Conservation (phyloP, 345 rosid species). For the Eucalyptus pumila region DNA sequence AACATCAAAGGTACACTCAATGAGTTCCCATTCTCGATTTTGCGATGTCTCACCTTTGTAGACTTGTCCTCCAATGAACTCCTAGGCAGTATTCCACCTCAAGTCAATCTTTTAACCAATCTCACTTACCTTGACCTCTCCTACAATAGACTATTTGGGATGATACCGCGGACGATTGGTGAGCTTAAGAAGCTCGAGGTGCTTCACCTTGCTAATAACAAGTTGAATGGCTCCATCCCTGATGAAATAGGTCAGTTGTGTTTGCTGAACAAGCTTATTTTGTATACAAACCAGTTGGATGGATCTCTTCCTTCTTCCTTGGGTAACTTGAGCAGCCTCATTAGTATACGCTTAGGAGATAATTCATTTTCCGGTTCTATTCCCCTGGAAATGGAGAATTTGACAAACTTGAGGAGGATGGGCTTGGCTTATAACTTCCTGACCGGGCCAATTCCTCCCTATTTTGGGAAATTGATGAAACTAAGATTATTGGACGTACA, state of each 20-base stretch:
- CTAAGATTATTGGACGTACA: not conserved
- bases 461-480: not conserved
- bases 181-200: not conserved
- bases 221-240: slow-evolving; percentile 8
- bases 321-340: slow-evolving; percentile 1
- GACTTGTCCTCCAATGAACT: slow-evolving; percentile 1
- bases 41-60: slow-evolving; percentile 1
- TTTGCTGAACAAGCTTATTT: slow-evolving; percentile 1
- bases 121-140: slow-evolving; percentile 4
- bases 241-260: slow-evolving; percentile 4
- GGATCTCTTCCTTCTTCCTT: slow-evolving; percentile 13
- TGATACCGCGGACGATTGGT: slow-evolving; percentile 5
- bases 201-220: not conserved
- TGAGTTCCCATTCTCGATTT: slow-evolving; percentile 2
- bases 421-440: not conserved
- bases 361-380: slow-evolving; percentile 14
- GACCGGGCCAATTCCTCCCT: slow-evolving; percentile 6
- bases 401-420: not conserved
- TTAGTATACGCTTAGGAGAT: not conserved
- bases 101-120: not conserved
- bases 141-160: not conserved
- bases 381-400: slow-evolving; percentile 7
- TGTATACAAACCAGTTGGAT: not conserved
- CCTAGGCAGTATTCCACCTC: slow-evolving; percentile 1
- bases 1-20: slow-evolving; percentile 3